Percentiles rank a stretch among this genome's conserved stretches.
Evolutionary conservation across 2,329 filamentous ascomycete genomes (phyloP).

Genomic region (Scedosporium apiospermum): DNA sequence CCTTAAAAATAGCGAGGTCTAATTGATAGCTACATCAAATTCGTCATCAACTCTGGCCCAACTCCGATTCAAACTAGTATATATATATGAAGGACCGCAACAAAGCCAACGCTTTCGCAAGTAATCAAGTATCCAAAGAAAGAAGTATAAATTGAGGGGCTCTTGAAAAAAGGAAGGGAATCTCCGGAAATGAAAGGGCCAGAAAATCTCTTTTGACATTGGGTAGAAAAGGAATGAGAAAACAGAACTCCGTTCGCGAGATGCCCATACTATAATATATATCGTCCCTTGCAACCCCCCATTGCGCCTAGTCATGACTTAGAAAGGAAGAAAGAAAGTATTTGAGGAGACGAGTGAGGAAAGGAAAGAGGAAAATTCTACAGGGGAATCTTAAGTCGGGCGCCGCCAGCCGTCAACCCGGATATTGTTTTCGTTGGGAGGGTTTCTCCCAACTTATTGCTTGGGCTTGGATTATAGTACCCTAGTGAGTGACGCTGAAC

Average conservation of each 20-base stretch:
- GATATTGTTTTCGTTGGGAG: too few species aligned
- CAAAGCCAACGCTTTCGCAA: neutral
- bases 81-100: too few species aligned
- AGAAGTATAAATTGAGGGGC: neutral
- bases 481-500: constrained; percentile 56
- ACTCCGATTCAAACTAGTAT: too few species aligned
- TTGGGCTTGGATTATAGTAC: too few species aligned
- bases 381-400: too few species aligned
- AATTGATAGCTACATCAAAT: too few species aligned
- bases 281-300: neutral
- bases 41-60: too few species aligned
- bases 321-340: neutral
- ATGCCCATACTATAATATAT: neutral
- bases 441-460: too few species aligned
- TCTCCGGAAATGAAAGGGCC: neutral
- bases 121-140: neutral
- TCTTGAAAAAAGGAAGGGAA: neutral
- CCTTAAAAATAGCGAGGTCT: too few species aligned
- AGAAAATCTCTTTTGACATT: neutral
- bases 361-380: neutral
- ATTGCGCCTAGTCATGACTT: neutral
- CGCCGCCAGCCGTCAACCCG: too few species aligned
- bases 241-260: neutral
- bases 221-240: neutral
- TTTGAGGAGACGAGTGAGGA: neutral